Base-by-base conservation (phyloP, 2,329 filamentous ascomycete species). In the Amauroascus niger region DNA sequence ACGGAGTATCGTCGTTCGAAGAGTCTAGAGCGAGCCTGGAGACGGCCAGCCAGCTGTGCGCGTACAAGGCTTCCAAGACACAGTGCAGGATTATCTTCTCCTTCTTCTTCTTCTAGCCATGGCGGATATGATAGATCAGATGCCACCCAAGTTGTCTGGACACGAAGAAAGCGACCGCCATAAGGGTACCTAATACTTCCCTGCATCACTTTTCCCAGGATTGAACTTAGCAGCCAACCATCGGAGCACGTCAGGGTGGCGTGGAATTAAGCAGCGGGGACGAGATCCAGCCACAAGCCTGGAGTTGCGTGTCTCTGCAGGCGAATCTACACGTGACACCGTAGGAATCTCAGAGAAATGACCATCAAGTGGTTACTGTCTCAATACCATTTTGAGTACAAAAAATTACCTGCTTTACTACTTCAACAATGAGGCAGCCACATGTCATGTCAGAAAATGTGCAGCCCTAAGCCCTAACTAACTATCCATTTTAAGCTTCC, bases 221-320 rank as follows among this genome's bases (percentile, higher is more conserved):
- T 35, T 51, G 33, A 14, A 43, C 18, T 33, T 26, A 44, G 40
- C 49, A 43, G 40, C 39, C 49, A 51, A 51, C 39, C 49, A 51
- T 35, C 49, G 5, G 18, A 44, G 49, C 49, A 33, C 26, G 39
- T 51, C 49, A 44, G 22, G 28, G 28, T 43, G 49, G 49, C 44
- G 49, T 44, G 49, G 39, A 44, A 51, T 44, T 44, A 33, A 44
- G 39, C 14, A 51, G 49, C 43, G 50, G 50, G 50, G 50, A 53
- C 33, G 32, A 37, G 50, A 53, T 53, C 50, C 39, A 47, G 50
- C 16, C 35, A 60, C 61, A 62, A 60, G 66, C 63, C 62, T 58
- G 56, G 58, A 57, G 55, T 53, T 56, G 39, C 32, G 51, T 53
- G 22, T 40, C 28, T 43, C 26, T 39, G n/a, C n/a, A n/a, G n/a